Base-by-base conservation (phyloP, 2,329 filamentous ascomycete genomes). In the Colletotrichum sp. region DNA sequence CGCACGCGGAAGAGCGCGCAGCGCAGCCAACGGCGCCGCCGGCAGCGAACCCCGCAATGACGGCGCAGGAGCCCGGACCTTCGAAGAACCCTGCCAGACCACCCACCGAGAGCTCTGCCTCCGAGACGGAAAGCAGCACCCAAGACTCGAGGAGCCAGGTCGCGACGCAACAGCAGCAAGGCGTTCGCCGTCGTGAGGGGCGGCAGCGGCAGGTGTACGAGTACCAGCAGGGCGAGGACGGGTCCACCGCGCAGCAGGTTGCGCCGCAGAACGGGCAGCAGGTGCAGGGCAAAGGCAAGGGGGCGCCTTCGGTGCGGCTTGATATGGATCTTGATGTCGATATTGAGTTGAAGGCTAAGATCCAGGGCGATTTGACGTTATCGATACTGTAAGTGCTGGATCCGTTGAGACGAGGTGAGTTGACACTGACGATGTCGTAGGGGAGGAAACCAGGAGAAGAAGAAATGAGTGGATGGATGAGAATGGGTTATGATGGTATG, bases 241-340 rank as follows among this genome's bases (percentile, higher is more conserved):
- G 30, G 16, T 21, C 26, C 12, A 18, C 14, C 0, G 48, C 16
- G 13, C 74, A 73, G 6, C 73, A 74, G 26, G 9, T 74, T 4
- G 65, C 59, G 12, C 34, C 64, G 26, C 74, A 74, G n/a, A 61
- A 74, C 8, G 43, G 43, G n/a, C 43, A 55, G 36, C 70, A 52
- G 10, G 48, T 74, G 28, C 64, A 69, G 28, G 26, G 21, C 6
- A 69, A 34, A 7, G 30, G 70, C 64, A 76, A 65, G 4, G 75
- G 60, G 13, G 75, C 68, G 3, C 75, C 75, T 8, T 72, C 75
- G 2, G 65, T 77, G 10, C 21, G 66, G n/a, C 65, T 77, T 4
- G 75, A 77, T 7, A 76, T 77, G 75, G 24, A 77, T 6, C 68
- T 77, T 16, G 75, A 77, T 21, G 36, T 77, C 4, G 73, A 77